Base-by-base conservation (phyloP, 2,329 filamentous ascomycete species). In the Ophiognomonia clavigignenti-juglandacearum region DNA sequence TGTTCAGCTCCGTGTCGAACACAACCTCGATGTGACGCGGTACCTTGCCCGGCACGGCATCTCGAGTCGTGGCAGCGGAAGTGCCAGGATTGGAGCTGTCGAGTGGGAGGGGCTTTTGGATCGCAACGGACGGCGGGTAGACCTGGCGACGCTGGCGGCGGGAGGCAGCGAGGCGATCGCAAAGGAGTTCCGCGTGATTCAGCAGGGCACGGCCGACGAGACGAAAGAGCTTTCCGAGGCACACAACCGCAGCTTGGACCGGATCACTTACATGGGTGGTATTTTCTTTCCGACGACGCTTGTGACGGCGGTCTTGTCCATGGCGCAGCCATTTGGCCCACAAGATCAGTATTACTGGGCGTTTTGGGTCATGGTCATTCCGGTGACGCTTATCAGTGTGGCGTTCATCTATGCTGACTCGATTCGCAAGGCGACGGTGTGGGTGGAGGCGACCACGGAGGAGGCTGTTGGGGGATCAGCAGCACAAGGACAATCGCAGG, bases 191-290 rank as follows among this genome's bases (percentile, higher is more conserved):
- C 55, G 26, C 26, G 26, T 7, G 7, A 13, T 29, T 13, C 7
- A 13, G 7, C 7, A 13, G 7, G 26, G 26, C 29, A 32, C 11
- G 2, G 29, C 11, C 7, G 29, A 54, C 6, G 60, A 65, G 26
- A 60, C 64, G 45, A 68, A 68, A 51, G 56, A 69, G 44, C 63
- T 65, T 14, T 65, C 67, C n/a, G n/a, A n/a, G n/a, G n/a, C n/a
- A n/a, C n/a, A n/a, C n/a, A n/a, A n/a, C n/a, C n/a, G n/a, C n/a
- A n/a, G n/a, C 18, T 63, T 76, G 7, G 67, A 73, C 57, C 69
- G 74, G 6, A 68, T 77, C 13, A 63, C 70, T 1, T 77, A 77
- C 57, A 63, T 77, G 10, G 74, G 73, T 39, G 74, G 72, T 0
- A 56, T 76, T 1, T 59, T 77, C 5, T 64, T 76, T 1, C 74